Percentiles rank a stretch among this genome's conserved stretches.
Evolutionary conservation across 2,329 filamentous ascomycete genomes (phyloP).

Genomic region (Neopestalotiopsis clavispora): DNA sequence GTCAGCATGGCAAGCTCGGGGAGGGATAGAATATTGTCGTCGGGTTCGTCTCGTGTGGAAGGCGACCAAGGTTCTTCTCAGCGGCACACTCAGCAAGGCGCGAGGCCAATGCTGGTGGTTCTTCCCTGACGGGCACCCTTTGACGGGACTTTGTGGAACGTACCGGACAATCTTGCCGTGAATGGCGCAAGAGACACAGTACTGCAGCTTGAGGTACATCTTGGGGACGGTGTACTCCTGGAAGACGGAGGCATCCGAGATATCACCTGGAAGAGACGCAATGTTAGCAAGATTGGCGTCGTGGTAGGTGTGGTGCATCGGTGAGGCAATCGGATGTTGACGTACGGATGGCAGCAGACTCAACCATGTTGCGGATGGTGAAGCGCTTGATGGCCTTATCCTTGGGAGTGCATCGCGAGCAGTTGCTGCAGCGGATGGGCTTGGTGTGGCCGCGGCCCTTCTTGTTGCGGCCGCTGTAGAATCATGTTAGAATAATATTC

Average conservation of each 20-base stretch:
- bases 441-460: constrained; percentile 99
- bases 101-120: constrained; percentile 47
- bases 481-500: not conserved
- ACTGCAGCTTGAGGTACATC: constrained; percentile 99
- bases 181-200: constrained; percentile 99
- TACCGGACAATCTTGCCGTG: constrained; percentile 99
- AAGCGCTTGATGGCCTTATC: constrained; percentile 99
- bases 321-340: constrained; percentile 36
- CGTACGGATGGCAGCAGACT: constrained; percentile 99
- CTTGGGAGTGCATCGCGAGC: constrained; percentile 90
- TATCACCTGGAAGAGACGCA: constrained; percentile 78
- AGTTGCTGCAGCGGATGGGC: constrained; percentile 85
- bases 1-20: constrained; percentile 44
- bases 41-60: constrained; percentile 31
- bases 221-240: constrained; percentile 99
- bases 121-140: constrained; percentile 53
- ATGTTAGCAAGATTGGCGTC: not conserved
- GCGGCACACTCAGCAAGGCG: constrained; percentile 44
- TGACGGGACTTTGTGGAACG: constrained; percentile 51
- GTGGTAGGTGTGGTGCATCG: constrained; percentile 16
- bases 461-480: constrained; percentile 92
- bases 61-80: constrained; percentile 66
- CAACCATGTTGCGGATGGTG: constrained; percentile 99
- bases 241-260: constrained; percentile 99
- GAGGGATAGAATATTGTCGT: constrained; percentile 28